Evolutionary conservation across 2,329 filamentous ascomycete species (phyloP), one percentile per base, ranked within the genome.

Genomic region (Acephala macrosclerotiorum): DNA sequence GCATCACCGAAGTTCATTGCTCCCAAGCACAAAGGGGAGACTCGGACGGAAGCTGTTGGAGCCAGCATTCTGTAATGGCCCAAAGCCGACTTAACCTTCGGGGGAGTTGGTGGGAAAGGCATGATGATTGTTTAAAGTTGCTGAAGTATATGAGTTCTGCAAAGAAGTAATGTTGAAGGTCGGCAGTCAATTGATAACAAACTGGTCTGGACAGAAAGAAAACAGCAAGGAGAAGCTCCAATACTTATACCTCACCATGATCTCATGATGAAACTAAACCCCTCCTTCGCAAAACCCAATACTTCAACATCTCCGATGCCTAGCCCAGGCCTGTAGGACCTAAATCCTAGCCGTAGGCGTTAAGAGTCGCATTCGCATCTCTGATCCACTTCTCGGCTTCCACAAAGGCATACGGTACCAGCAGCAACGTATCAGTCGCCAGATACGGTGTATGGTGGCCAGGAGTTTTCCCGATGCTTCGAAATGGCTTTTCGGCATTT

Each of bases 11-110:
- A 87, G 76, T 85, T 88, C 87, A 90, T 90, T 60, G 81, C 81
- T 12, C 89, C 90, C 1, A 93, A 82, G 51, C 85, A 87, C 0
- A 92, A 76, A 4, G 89, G 89, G 68, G 87, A 89, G n/a, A 92
- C 89, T 36, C 88, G 82, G 25, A 92, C 82, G 0, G 85, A 83
- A 1, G 91, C 90, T 0, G 83, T 86, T 11, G 89, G 88, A 1
- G 89, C 86, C 14, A 93, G 83, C 55, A 92, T 77, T 7, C 89
- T 87, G 72, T 91, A 90, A 61, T 87, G 84, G 66, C 82, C 88
- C 69, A 92, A 78, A 63, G 87, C 84, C 64, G 88, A 89, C 76
- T 85, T 82, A 29, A 87, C 83, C 20, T 67, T 33, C 20, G 70
- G 66, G 12, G 68, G 60, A 20, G 14, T 18, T 36, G 64, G 16